Base-by-base conservation (phyloP, 306 rosid genomes). In the Fagus crenata region DNA sequence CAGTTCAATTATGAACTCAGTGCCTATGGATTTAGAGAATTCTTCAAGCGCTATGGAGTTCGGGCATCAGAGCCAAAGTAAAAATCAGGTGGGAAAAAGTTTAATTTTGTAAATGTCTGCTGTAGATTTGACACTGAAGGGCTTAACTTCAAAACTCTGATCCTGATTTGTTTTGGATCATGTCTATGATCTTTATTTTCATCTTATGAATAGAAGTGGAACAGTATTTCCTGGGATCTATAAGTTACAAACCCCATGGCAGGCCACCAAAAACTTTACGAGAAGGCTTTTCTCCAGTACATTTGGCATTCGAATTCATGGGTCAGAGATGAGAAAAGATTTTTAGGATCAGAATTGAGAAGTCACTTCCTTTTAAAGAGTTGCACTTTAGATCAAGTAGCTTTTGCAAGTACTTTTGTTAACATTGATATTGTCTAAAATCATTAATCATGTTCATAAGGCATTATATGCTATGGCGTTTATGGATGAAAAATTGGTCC, bases 1-100 rank as follows among this genome's bases (percentile, higher is more conserved):
- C 92, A 95, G 97, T 95, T 85, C 86, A 83, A 81, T 75, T 82
- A 89, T 70, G 97, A 92, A 40, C 79, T 85, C 55, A 95, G 97
- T 81, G 75, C 87, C 42, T 92, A 95, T 14, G 97, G 99, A 81
- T 95, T 95, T 83, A 87, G 99, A 82, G 97, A 95, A 83, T 89
- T 88, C 85, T 90, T 95, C 87, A 92, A 90, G 93, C 92, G 92
- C 61, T 80, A 89, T 17, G 90, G 91, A 46, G 77, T 92, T 61
- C 64, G 33, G 76, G 49, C 92, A 54, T 88, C 88, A 46, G 83
- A 84, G 75, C 68, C 64, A 2, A 87, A 86, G 73, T 87, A 77
- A 84, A 71, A 74, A 53, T 73, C 49, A 41, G 43, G 43, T 43
- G 77, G 15, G 40, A 58, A 41, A 77, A 54, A 15, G 74, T 75